Evolutionary conservation across 805 yeast genomes (phyloP).

Genomic region (Tetrapisispora phaffii): DNA sequence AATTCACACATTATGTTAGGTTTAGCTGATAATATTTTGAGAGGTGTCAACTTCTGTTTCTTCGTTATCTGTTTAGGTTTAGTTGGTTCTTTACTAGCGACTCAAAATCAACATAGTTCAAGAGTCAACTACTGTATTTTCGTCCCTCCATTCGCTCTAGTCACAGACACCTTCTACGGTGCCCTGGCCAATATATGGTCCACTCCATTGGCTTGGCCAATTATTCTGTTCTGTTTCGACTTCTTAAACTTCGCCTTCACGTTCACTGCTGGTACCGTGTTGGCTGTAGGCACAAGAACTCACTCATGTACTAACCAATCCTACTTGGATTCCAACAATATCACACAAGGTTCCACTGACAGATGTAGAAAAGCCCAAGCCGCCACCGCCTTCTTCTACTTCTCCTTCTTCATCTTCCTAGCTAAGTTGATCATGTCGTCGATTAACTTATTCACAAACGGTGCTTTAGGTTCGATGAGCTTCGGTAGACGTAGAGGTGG

Average conservation of each 20-base stretch:
- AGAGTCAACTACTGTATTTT: constrained; percentile 87
- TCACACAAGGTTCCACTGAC: constrained; percentile 64
- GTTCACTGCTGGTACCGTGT: constrained; percentile 87
- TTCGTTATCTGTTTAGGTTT: constrained; percentile 75
- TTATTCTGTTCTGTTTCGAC: constrained; percentile 64
- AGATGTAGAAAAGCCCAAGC: constrained; percentile 97
- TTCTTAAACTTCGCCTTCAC: constrained; percentile 85
- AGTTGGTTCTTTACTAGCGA: constrained; percentile 77
- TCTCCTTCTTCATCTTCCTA: constrained; percentile 67
- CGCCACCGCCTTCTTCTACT: constrained; percentile 70
- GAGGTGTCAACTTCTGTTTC: constrained; percentile 66
- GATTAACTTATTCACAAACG: constrained; percentile 14
- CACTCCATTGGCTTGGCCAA: constrained; percentile 74
- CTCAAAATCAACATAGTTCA: constrained; percentile 45
- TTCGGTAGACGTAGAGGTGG: constrained; percentile 34
- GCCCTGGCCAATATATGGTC: constrained; percentile 64
- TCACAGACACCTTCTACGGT: constrained; percentile 75
- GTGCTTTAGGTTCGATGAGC: constrained; percentile 14
- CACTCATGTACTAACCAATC: constrained; percentile 71
- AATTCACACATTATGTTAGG: constrained; percentile 40
- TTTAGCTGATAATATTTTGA: constrained; percentile 63
- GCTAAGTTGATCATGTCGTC: constrained; percentile 42
- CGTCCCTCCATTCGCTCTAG: constrained; percentile 76
- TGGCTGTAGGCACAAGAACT: constrained; percentile 80
- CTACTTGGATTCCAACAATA: constrained; percentile 56